A percentile compares a stretch with the other conserved stretches of the same genome.
Evolutionary conservation across 768 basidiomycete genomes (phyloP).

Genomic region (Cystobasidium ongulense): DNA sequence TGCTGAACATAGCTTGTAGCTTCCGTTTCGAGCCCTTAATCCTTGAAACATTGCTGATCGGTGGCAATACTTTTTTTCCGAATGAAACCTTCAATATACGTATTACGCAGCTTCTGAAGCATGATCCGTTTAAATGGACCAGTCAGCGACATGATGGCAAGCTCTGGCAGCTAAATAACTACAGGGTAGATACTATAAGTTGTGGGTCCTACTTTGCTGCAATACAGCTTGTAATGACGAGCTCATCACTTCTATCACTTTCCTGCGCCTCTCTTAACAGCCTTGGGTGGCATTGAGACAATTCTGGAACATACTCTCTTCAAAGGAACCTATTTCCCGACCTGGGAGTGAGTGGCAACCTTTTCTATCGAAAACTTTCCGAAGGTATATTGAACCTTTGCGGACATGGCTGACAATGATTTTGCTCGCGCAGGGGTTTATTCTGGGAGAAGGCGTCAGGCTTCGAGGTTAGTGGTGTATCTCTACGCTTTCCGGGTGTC

Average conservation of each 20-base stretch:
- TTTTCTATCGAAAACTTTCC: background rate
- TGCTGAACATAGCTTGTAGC: constrained; percentile 70
- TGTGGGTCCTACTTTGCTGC: background rate
- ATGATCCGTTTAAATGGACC: constrained; percentile 99
- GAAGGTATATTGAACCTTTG: background rate
- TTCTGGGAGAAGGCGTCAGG: constrained; percentile 60
- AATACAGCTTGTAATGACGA: too few species aligned
- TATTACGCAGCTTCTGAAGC: constrained; percentile 46
- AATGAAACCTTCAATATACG: background rate
- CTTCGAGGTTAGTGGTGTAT: constrained; percentile 59
- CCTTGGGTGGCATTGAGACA: constrained; percentile 88
- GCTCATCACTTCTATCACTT: too few species aligned
- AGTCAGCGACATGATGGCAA: constrained; percentile 62
- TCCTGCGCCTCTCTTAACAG: constrained; percentile 44
- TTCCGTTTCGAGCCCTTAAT: background rate
- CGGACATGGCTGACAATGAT: background rate
- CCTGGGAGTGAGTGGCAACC: constrained; percentile 17
- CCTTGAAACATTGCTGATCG: too few species aligned
- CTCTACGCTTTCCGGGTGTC: background rate
- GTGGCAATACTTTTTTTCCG: constrained; percentile 14
- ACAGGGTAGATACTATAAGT: constrained; percentile 75
- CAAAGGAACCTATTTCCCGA: constrained; percentile 62
- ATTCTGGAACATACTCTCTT: constrained; percentile 95
- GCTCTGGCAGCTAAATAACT: constrained; percentile 65
- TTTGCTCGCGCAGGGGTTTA: background rate